Evolutionary conservation across 306 rosid species (phyloP).

Genomic region (Cicer yamashitae): DNA sequence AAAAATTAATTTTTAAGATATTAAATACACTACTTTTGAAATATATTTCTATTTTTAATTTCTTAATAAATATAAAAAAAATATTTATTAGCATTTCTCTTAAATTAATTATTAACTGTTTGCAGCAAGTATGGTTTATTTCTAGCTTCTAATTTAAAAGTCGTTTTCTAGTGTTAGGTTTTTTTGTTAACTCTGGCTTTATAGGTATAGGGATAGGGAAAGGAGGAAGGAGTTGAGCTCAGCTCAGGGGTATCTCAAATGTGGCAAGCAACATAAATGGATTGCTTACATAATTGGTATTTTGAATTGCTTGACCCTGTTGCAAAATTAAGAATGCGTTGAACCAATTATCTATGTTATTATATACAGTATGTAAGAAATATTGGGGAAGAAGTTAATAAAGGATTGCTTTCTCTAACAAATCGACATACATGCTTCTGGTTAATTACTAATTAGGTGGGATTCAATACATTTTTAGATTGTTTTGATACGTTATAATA

Average conservation of each 20-base stretch:
- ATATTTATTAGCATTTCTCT: no score
- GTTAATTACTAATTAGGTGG: not conserved
- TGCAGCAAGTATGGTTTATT: not conserved
- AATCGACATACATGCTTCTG: not conserved
- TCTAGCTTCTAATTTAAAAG: not conserved
- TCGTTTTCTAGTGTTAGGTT: not conserved
- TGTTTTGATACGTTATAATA: not conserved
- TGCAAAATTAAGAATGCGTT: slow-evolving; percentile 10
- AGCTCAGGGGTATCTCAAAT: not conserved
- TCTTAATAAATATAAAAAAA: no score
- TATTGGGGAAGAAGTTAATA: not conserved
- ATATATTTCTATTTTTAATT: no score
- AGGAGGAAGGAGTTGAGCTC: not conserved
- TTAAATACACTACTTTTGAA: no score
- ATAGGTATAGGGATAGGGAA: not conserved
- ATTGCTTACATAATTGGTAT: not conserved
- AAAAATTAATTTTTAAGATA: no score
- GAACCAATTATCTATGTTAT: slow-evolving; percentile 11
- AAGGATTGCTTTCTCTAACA: slow-evolving; percentile 2
- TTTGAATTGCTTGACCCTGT: slow-evolving; percentile 12
- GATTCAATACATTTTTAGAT: not conserved
- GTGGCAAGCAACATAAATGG: slow-evolving; percentile 8
- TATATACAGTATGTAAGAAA: not conserved
- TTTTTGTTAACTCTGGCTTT: slow-evolving; percentile 1
- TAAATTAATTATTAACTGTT: not conserved